Evolutionary conservation across 164 flowering plant species (phyloP).

Genomic region (Santalum album): DNA sequence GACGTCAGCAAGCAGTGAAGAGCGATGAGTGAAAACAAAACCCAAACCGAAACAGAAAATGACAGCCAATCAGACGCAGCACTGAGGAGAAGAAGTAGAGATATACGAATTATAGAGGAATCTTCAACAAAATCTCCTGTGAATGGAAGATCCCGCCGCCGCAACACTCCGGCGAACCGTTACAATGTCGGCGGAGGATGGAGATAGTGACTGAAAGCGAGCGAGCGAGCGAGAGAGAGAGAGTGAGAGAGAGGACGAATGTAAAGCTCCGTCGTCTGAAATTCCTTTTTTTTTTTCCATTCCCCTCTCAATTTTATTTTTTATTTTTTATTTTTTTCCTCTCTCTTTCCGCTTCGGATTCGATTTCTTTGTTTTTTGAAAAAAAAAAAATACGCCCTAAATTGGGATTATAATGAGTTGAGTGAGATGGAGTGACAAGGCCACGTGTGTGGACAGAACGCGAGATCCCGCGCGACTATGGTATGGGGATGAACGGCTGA

Average conservation of each 20-base stretch:
- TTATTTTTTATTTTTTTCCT: background rate
- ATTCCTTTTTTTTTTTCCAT: too few species aligned
- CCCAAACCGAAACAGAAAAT: background rate
- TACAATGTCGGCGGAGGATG: constrained; percentile 22
- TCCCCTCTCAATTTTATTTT: constrained; percentile 7
- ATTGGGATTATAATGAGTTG: background rate
- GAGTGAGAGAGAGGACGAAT: constrained; percentile 6
- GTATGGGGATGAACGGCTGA: too few species aligned
- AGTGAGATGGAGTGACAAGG: background rate
- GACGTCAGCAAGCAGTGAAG: too few species aligned
- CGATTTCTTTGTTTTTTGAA: background rate
- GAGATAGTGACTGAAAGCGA: too few species aligned
- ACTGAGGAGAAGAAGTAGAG: background rate
- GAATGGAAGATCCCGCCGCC: constrained; percentile 20
- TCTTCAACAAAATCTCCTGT: constrained; percentile 1
- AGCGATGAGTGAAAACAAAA: background rate
- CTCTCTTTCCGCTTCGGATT: too few species aligned
- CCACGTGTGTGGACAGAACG: background rate
- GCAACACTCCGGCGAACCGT: constrained; percentile 26
- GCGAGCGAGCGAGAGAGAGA: too few species aligned
- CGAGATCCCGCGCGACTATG: background rate
- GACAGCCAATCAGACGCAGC: background rate
- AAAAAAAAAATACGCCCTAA: background rate
- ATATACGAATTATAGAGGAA: background rate
- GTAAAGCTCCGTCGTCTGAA: background rate